Base-by-base conservation (phyloP, 208 protist genomes). In the Trypanosoma theileri region DNA sequence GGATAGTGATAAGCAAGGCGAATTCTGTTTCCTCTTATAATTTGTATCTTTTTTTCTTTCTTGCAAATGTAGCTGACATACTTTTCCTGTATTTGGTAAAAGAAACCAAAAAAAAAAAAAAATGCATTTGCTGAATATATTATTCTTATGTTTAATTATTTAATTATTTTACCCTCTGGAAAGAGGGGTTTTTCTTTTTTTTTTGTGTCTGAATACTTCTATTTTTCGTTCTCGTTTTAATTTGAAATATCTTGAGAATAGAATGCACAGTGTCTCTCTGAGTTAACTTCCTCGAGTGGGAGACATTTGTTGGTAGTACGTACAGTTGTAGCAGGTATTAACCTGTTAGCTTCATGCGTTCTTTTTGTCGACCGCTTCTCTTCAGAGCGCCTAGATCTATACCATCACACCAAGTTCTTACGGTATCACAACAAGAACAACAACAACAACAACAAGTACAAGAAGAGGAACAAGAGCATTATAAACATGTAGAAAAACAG, bases 21-120 rank as follows among this genome's bases (percentile, higher is more conserved):
- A 35, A 35, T 35, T 35, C 24, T 54, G 22, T 69, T 64, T 52
- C 50, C 1, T 61, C 28, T 48, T 45, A 35, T 35, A 8, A 52
- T 73, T 21, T 72, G 60, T 57, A 35, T 64, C 19, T 21, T 42
- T 59, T 65, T 58, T 45, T 73, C 53, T 74, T 60, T 24, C 17
- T 0, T 69, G 26, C 22, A 17, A 9, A 52, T 69, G 53, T 55
- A 22, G 14, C 35, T 50, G 44, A 56, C 8, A 22, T 8, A 51
- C 44, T 48, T 17, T 48, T 11, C 44, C 44, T 48, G 11, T 48
- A 48, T 48, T 48, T 48, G 3, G 44, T 48, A 48, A n/a, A 35
- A 35, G 6, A 6, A 6, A 35, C 1, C 1, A 35, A 35, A 35
- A 35, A 35, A 35, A 6, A 35, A 35, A 35, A 6, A 35, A n/a